Conservation (phyloP, 23 red algal genomes). For the Porphyridium purpureum region DNA sequence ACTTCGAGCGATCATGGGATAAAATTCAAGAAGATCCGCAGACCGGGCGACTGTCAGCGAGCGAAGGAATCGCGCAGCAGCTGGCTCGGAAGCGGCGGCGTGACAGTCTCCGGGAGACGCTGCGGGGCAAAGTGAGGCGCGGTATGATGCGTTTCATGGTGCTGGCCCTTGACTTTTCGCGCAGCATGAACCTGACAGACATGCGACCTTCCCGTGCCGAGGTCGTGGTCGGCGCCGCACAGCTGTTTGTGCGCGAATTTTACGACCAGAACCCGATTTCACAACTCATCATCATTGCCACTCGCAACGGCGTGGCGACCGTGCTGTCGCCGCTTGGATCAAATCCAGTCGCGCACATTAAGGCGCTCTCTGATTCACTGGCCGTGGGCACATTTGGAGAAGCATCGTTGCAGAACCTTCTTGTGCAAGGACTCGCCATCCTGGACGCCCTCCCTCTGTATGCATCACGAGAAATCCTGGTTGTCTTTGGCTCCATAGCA, state of each 20-base stretch:
- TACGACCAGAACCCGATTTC: constrained; percentile 94
- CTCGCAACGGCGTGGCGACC: constrained; percentile 42
- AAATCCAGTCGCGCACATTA: constrained; percentile 32
- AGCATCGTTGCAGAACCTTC: constrained; percentile 74
- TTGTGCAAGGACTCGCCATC: constrained; percentile 26
- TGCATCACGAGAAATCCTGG: constrained; percentile 56
- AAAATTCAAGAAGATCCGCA: constrained; percentile 55
- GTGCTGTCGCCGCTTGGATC: constrained; percentile 29
- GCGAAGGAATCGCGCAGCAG: constrained; percentile 16
- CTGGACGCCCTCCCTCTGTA: constrained; percentile 60
- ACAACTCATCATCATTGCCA: constrained; percentile 55
- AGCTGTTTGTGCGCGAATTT: constrained; percentile 40
- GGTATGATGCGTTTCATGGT: constrained; percentile 86
- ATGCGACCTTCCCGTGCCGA: constrained; percentile 59
- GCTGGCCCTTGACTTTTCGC: constrained; percentile 63
- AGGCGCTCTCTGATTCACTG: constrained; percentile 39
- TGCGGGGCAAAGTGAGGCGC: constrained; percentile 18
- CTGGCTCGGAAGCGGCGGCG: constrained; percentile 20
- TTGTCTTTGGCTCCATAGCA: constrained; percentile 57
- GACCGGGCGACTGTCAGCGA: constrained; percentile 33
- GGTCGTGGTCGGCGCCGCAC: constrained; percentile 14
- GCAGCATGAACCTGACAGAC: constrained; percentile 29
- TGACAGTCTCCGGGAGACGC: constrained; percentile 8
- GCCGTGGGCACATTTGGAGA: constrained; percentile 30
- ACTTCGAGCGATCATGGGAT: constrained; percentile 66